A percentile compares a stretch with the other conserved stretches of the same genome.
Conservation (phyloP, 345 rosid species). For the Lumnitzera littorea region DNA sequence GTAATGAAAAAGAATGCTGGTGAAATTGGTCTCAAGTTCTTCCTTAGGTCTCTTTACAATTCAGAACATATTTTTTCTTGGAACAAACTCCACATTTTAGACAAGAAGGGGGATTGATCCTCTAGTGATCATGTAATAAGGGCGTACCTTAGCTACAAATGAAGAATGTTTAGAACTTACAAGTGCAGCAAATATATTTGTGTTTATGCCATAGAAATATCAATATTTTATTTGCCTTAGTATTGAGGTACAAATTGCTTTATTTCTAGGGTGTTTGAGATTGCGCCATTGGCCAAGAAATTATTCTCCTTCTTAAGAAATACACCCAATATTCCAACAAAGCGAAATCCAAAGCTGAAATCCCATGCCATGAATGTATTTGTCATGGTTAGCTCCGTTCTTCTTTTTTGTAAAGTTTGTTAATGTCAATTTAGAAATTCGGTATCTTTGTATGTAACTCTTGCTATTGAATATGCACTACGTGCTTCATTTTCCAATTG, state of each 20-base stretch:
- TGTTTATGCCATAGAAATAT: too few species aligned
- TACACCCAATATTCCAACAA: slow-evolving; percentile 40
- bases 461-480: background rate
- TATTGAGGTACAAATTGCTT: too few species aligned
- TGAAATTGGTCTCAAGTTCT: slow-evolving; percentile 65
- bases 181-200: too few species aligned
- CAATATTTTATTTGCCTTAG: background rate
- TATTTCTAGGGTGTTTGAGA: slow-evolving; percentile 61
- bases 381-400: slow-evolving; percentile 43
- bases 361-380: slow-evolving; percentile 78
- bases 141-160: too few species aligned
- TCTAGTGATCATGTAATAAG: too few species aligned
- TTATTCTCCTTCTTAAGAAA: slow-evolving; percentile 64
- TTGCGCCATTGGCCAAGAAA: slow-evolving; percentile 71
- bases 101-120: too few species aligned
- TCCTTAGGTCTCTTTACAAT: slow-evolving; percentile 30
- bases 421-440: background rate
- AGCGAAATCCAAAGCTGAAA: slow-evolving; percentile 72
- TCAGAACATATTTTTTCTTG: background rate
- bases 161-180: background rate
- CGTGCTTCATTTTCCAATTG: background rate
- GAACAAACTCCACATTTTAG: too few species aligned
- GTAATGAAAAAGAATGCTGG: slow-evolving; percentile 67
- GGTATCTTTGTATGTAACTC: background rate
- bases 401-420: background rate